Evolutionary conservation across 2,329 filamentous ascomycete species (phyloP).

Genomic region (Fonsecaea pedrosoi): DNA sequence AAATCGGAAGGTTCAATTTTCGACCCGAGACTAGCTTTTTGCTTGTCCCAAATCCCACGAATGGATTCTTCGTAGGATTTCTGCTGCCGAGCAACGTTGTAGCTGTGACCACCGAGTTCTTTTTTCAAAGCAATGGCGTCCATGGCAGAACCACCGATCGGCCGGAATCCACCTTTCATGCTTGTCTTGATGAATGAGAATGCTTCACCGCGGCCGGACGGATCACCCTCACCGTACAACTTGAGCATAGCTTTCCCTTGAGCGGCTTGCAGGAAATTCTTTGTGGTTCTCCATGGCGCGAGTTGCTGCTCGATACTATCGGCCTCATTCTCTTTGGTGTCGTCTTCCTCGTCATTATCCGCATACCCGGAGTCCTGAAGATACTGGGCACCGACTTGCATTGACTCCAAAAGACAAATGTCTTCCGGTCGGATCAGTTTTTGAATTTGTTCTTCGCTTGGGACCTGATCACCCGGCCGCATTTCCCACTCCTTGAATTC

Average conservation of each 20-base stretch:
- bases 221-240: constrained; percentile 91
- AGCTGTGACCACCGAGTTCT: constrained; percentile 83
- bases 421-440: constrained; percentile 94
- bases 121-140: constrained; percentile 85
- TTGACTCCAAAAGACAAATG: constrained; percentile 90
- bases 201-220: constrained; percentile 87
- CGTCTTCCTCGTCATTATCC: constrained; percentile 60
- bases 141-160: constrained; percentile 85
- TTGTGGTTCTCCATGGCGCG: constrained; percentile 94
- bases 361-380: constrained; percentile 90
- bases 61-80: constrained; percentile 91
- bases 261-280: constrained; percentile 93
- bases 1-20: constrained; percentile 73
- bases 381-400: constrained; percentile 93
- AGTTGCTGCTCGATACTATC: constrained; percentile 85
- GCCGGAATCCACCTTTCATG: constrained; percentile 98
- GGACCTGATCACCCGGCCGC: constrained; percentile 72
- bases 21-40: constrained; percentile 79
- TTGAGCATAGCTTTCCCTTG: constrained; percentile 96
- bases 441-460: constrained; percentile 80
- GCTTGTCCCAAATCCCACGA: constrained; percentile 87
- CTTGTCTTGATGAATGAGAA: constrained; percentile 98
- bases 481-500: constrained; percentile 87
- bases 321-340: constrained; percentile 68
- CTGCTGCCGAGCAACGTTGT: constrained; percentile 96